phyloP scores from a whole-genome alignment of 805 yeast genomes.

The Allodekkera sacchari region DNA sequence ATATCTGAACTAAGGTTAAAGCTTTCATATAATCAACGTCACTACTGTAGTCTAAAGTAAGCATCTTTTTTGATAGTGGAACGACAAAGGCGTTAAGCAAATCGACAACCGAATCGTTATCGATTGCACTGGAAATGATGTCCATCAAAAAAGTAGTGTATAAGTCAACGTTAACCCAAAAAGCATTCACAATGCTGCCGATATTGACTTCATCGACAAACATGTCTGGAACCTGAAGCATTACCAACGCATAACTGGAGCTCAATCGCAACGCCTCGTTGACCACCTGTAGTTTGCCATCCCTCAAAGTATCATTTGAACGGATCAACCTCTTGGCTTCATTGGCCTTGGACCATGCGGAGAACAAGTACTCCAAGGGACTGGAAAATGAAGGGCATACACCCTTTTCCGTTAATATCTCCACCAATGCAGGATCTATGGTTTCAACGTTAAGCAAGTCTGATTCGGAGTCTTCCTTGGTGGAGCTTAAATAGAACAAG shows the following conservation, averaged over 20 bases:
- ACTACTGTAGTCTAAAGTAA: conserved; percentile 36
- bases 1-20: conserved; percentile 46
- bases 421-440: conserved; percentile 47
- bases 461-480: conserved; percentile 16
- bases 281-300: conserved; percentile 31
- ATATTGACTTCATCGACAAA: conserved; percentile 33
- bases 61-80: conserved; percentile 28
- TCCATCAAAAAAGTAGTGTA: conserved; percentile 43
- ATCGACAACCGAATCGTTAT: conserved; percentile 59
- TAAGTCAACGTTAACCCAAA: conserved; percentile 18
- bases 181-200: conserved; percentile 18
- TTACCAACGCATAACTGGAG: conserved; percentile 57
- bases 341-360: conserved; percentile 34
- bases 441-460: conserved; percentile 21
- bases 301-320: conserved; percentile 30
- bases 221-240: conserved; percentile 65
- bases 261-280: conserved; percentile 41
- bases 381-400: conserved; percentile 20
- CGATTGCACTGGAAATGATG: conserved; percentile 48
- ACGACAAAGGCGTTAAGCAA: conserved; percentile 48
- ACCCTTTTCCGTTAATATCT: conserved; percentile 48
- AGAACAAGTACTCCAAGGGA: conserved; percentile 40
- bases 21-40: conserved; percentile 41
- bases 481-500: conserved; percentile 15
- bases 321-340: conserved; percentile 34